Conservation (phyloP, 257 asterid species). For the Parsonsia alboflavescens region DNA sequence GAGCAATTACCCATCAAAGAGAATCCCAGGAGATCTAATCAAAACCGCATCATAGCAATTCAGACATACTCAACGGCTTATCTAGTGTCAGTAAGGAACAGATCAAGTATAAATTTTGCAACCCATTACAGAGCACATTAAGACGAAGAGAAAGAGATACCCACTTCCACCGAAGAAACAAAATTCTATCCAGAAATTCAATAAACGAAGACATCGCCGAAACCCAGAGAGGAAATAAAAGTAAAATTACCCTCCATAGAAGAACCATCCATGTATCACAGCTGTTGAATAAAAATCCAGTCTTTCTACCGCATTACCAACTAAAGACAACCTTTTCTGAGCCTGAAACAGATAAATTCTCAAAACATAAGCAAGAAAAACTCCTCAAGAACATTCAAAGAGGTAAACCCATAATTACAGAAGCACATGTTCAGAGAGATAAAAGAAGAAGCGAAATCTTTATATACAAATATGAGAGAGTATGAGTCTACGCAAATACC, state of each 20-base stretch:
- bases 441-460: background rate
- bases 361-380: slow-evolving; percentile 7
- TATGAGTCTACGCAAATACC: slow-evolving; percentile 32
- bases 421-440: background rate
- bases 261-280: slow-evolving; percentile 32
- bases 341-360: slow-evolving; percentile 8
- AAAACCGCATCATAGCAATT: slow-evolving; percentile 7
- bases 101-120: slow-evolving; percentile 5
- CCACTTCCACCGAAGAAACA: background rate
- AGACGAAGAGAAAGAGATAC: background rate
- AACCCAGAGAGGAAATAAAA: background rate
- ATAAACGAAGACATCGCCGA: slow-evolving; percentile 3
- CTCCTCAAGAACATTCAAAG: background rate
- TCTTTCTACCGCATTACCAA: slow-evolving; percentile 19
- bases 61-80: background rate
- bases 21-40: slow-evolving; percentile 20
- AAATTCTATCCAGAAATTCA: slow-evolving; percentile 11
- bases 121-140: background rate
- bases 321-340: slow-evolving; percentile 13
- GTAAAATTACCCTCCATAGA: slow-evolving; percentile 43
- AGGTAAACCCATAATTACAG: background rate
- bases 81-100: background rate
- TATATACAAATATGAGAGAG: slow-evolving; percentile 11
- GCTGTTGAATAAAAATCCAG: slow-evolving; percentile 19
- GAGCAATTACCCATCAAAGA: slow-evolving; percentile 1